A percentile compares a stretch with the other conserved stretches of the same genome.
These are phyloP conservation scores for Hypoxylon sp. DNA, from an alignment of 2,329 filamentous ascomycete species.

Conservation along the genomic window DNA sequence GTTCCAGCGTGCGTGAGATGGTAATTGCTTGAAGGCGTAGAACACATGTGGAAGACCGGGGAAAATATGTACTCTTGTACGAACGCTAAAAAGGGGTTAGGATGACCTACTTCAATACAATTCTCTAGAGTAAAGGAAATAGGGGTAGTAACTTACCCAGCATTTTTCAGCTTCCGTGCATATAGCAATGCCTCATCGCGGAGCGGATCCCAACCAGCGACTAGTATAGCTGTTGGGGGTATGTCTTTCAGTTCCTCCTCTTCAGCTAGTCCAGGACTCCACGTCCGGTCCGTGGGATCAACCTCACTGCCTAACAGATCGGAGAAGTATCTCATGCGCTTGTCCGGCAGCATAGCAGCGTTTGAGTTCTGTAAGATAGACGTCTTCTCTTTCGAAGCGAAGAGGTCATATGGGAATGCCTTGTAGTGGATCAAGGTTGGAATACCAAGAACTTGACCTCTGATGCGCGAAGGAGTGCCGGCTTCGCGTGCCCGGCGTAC, in stretches of 20 bases:
- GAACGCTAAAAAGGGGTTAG: conserved; percentile 27
- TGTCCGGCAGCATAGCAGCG: conserved; percentile 55
- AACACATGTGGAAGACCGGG: conserved; percentile 45
- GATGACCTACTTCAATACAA: background rate
- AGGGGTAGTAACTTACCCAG: conserved; percentile 33
- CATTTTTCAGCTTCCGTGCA: conserved; percentile 39
- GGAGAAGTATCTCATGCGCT: conserved; percentile 44
- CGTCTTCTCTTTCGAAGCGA: conserved; percentile 49
- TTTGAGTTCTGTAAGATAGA: conserved; percentile 51
- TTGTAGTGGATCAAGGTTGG: conserved; percentile 50
- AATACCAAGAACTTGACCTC: conserved; percentile 57
- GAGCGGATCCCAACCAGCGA: conserved; percentile 43
- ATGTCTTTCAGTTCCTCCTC: conserved; percentile 39
- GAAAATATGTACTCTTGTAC: conserved; percentile 45
- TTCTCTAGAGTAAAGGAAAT: background rate
- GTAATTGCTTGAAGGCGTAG: conserved; percentile 35
- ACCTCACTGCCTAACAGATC: conserved; percentile 36
- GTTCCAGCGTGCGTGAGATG: conserved; percentile 36
- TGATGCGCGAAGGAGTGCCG: conserved; percentile 41
- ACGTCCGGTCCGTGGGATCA: conserved; percentile 32
- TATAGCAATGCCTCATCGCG: conserved; percentile 43
- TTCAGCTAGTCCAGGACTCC: conserved; percentile 47
- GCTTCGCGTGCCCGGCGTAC: conserved; percentile 45
- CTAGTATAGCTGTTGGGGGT: conserved; percentile 41
- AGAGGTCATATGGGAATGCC: conserved; percentile 45